Percentiles rank a stretch among this genome's conserved stretches.
These are phyloP conservation scores for Pezicula carpinea DNA, from an alignment of 2,329 filamentous ascomycete species.

Conservation along the genomic window DNA sequence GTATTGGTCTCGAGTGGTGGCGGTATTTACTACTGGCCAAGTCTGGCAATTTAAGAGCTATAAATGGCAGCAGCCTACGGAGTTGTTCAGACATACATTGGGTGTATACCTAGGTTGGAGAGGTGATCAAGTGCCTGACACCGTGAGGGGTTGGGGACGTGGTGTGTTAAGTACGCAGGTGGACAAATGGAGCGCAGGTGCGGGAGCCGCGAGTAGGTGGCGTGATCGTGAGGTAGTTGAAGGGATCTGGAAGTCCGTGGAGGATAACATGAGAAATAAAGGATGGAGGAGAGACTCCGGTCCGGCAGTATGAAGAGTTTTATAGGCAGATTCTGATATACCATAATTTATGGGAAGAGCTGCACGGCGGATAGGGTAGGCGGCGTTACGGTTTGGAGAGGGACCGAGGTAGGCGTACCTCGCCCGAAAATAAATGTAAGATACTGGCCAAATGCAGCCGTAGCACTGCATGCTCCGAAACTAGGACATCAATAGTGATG, in stretches of 20 bases:
- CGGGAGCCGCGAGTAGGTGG: conserved; percentile 51
- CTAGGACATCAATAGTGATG: too few species aligned
- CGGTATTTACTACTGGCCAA: conserved; percentile 95
- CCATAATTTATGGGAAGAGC: too few species aligned
- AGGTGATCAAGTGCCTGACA: conserved; percentile 73
- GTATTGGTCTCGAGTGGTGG: conserved; percentile 93
- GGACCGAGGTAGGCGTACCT: too few species aligned
- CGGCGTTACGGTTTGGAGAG: too few species aligned
- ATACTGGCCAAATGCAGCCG: too few species aligned
- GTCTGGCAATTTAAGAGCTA: conserved; percentile 98
- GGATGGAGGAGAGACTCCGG: conserved; percentile 76
- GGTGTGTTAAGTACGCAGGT: conserved; percentile 74
- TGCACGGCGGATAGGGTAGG: too few species aligned
- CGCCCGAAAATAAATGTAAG: too few species aligned
- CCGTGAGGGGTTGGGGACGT: conserved; percentile 79
- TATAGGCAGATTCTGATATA: background rate
- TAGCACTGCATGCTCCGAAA: too few species aligned
- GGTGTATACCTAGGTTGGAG: conserved; percentile 91
- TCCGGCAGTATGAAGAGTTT: conserved; percentile 32
- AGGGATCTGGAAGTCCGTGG: conserved; percentile 84
- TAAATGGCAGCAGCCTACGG: conserved; percentile 86
- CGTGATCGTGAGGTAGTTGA: conserved; percentile 91
- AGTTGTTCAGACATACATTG: conserved; percentile 83
- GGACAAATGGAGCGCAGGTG: conserved; percentile 72
- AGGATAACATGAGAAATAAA: conserved; percentile 78